Base-by-base conservation (phyloP, 495 filamentous ascomycete genomes). In the Penicillium subrubescens region DNA sequence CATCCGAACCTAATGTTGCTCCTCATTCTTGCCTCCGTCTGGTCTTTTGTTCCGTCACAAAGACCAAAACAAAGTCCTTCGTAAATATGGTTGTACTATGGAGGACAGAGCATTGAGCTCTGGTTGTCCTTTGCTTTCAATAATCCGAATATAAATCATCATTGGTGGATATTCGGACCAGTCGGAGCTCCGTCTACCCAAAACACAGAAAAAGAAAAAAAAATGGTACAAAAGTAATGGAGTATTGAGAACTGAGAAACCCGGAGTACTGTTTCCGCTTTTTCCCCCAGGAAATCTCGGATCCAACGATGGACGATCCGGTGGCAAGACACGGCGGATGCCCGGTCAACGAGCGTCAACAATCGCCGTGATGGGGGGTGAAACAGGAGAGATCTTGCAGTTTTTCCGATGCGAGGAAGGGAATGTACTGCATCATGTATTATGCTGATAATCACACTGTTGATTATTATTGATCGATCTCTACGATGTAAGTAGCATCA, bases 1-100 rank as follows among this genome's bases (percentile, higher is more conserved):
- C 25, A 57, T 51, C 67, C 64, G 70, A 72, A 68, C 65, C 70
- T 72, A 71, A 64, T 65, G 56, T 59, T n/a, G 14, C 25, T 23
- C 37, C 15, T 41, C 15, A 52, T 21, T 53, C 33, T 39, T 21
- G 35, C 34, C 29, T 41, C 51, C 41, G 27, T 55, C 48, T 14
- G 23, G 44, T 23, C 25, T 21, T 34, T 14, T 11, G 31, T 35
- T n/a, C 53, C 17, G 53, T 37, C 27, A 35, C 31, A 56, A 21
- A 56, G 31, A 31, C 51, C 51, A 33, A n/a, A 33, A 54, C 51
- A 54, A 54, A 33, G n/a, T 31, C 15, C 3, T 48, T 12, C 12
- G 8, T 25, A 48, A 19, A 2, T 5, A 23, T 8, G 7, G 8
- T 21, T 5, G 21, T 23, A 48, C 21, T 12, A 48, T 14, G 12